A percentile compares a stretch with the other conserved stretches of the same genome.
Evolutionary conservation across 1,284 basidiomycete species (phyloP).

Genomic region (Kalmanozyma brasiliensis): DNA sequence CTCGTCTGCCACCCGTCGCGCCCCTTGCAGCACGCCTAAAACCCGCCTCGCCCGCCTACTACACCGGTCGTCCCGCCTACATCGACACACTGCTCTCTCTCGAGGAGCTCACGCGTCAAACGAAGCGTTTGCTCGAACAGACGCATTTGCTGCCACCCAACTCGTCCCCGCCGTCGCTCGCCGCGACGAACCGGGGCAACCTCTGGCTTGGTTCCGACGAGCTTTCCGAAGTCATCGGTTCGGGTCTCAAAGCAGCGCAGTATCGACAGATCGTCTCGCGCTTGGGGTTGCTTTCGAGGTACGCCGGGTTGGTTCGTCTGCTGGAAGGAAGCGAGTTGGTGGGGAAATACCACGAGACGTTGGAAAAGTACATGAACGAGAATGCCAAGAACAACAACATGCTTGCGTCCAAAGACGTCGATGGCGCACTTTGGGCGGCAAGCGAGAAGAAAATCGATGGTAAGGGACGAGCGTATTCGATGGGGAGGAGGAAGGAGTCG

Average conservation of each 20-base stretch:
- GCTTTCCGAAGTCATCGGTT: constrained; percentile 74
- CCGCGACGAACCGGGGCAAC: constrained; percentile 10
- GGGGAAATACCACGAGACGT: constrained; percentile 37
- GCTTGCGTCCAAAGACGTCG: constrained; percentile 22
- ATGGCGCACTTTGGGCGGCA: constrained; percentile 19
- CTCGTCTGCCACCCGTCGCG: constrained; percentile 25
- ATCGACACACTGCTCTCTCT: constrained; percentile 79
- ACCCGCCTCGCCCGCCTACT: constrained; percentile 79
- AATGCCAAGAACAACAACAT: constrained; percentile 34
- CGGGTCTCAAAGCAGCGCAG: constrained; percentile 77
- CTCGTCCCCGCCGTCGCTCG: constrained; percentile 71
- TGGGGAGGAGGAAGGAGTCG: constrained; percentile 61
- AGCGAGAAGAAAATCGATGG: constrained; percentile 33
- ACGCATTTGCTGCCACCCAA: constrained; percentile 82
- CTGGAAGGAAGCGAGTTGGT: constrained; percentile 28
- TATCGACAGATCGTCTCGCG: constrained; percentile 77
- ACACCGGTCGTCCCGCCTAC: constrained; percentile 83
- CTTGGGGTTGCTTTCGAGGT: constrained; percentile 79
- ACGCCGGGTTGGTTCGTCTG: constrained; percentile 71
- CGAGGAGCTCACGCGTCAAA: constrained; percentile 75
- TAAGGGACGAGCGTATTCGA: constrained; percentile 51
- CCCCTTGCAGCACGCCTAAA: constrained; percentile 59
- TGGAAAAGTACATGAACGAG: constrained; percentile 53
- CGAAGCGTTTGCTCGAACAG: constrained; percentile 75
- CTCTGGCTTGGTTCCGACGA: constrained; percentile 76